phyloP scores from a whole-genome alignment of 2,329 filamentous ascomycete genomes.

The Aspergillus brasiliensis region DNA sequence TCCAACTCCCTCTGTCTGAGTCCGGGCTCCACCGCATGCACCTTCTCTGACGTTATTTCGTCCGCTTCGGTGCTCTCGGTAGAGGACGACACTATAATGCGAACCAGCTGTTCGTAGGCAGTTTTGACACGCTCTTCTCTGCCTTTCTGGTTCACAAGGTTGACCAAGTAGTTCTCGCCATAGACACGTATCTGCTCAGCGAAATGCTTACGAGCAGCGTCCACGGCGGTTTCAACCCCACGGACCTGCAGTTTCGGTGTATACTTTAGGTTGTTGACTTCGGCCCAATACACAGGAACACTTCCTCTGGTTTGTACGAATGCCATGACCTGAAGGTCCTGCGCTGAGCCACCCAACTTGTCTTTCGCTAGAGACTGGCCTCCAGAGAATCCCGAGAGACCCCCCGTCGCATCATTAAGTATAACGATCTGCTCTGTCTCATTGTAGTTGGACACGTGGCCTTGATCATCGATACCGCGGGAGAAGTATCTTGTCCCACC shows the following conservation, averaged over 20 bases:
- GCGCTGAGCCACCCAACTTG: slow-evolving; percentile 62
- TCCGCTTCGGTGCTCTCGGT: slow-evolving; percentile 68
- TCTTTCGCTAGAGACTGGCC: slow-evolving; percentile 75
- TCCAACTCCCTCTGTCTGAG: slow-evolving; percentile 69
- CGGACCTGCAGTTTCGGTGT: slow-evolving; percentile 87
- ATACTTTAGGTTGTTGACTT: slow-evolving; percentile 91
- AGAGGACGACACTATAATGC: slow-evolving; percentile 70
- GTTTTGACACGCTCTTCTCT: slow-evolving; percentile 87
- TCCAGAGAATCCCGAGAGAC: slow-evolving; percentile 77
- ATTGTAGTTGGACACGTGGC: slow-evolving; percentile 98
- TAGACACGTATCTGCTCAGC: slow-evolving; percentile 91
- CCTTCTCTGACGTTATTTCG: slow-evolving; percentile 71
- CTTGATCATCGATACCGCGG: slow-evolving; percentile 87
- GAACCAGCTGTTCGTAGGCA: slow-evolving; percentile 89
- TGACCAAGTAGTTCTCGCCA: slow-evolving; percentile 95
- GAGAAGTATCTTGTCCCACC: slow-evolving; percentile 95
- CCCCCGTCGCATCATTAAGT: slow-evolving; percentile 76
- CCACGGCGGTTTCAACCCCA: slow-evolving; percentile 75
- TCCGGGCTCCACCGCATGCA: slow-evolving; percentile 71
- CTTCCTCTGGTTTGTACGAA: slow-evolving; percentile 97
- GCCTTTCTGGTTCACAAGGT: slow-evolving; percentile 94
- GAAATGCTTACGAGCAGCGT: slow-evolving; percentile 84
- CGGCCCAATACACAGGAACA: slow-evolving; percentile 93
- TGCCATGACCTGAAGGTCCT: slow-evolving; percentile 85
- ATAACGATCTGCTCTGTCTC: slow-evolving; percentile 94